Conservation (phyloP, 805 yeast species). For the Spathaspora girioi region DNA sequence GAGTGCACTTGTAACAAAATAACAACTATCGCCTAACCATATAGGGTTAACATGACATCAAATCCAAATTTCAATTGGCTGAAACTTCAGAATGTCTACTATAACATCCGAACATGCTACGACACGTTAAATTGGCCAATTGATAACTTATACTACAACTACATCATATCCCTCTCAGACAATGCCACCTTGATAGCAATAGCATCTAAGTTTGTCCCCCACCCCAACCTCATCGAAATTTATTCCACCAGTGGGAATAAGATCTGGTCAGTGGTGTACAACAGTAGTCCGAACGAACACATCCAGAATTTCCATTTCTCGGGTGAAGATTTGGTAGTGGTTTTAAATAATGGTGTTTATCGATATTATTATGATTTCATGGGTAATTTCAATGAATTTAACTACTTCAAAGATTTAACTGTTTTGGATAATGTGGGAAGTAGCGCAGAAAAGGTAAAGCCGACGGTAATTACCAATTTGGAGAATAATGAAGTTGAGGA, state of each 20-base stretch:
- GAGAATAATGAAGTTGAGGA: conserved; percentile 30
- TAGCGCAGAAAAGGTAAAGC: conserved; percentile 10
- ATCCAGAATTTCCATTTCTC: conserved; percentile 51
- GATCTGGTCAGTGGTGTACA: conserved; percentile 33
- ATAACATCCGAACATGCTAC: conserved; percentile 58
- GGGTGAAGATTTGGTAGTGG: conserved; percentile 53
- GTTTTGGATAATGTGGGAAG: conserved; percentile 11
- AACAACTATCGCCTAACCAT: background rate
- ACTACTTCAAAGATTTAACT: conserved; percentile 17
- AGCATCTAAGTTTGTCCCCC: conserved; percentile 31
- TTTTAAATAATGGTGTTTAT: conserved; percentile 48
- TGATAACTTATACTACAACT: conserved; percentile 33
- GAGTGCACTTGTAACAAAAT: background rate
- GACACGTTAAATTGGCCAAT: conserved; percentile 44
- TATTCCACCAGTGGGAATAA: conserved; percentile 34
- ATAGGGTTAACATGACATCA: conserved; percentile 13
- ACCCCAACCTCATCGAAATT: conserved; percentile 35
- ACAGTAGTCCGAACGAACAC: conserved; percentile 45
- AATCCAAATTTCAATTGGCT: conserved; percentile 69
- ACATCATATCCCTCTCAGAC: conserved; percentile 47
- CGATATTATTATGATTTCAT: conserved; percentile 63
- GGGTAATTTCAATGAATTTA: conserved; percentile 60
- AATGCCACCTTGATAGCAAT: conserved; percentile 56
- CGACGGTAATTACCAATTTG: conserved; percentile 24
- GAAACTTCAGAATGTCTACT: conserved; percentile 65